A percentile compares a stretch with the other conserved stretches of the same genome.
Evolutionary conservation across 2,329 filamentous ascomycete species (phyloP).

Genomic region (Clathrospora elynae): DNA sequence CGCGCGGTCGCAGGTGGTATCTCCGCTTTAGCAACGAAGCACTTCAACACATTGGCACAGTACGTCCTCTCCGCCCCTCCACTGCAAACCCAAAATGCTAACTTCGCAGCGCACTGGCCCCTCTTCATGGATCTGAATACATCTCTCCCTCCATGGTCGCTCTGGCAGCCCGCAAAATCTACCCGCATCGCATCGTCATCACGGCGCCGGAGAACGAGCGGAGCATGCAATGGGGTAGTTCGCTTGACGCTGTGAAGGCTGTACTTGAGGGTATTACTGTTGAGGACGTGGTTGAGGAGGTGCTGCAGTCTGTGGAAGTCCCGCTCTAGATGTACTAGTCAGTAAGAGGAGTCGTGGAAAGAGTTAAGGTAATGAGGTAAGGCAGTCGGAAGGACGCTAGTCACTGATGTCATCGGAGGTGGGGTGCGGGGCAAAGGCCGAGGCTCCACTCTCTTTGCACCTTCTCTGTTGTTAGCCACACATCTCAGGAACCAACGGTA

Average conservation of each 20-base stretch:
- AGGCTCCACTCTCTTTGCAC: constrained; percentile 16
- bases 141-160: constrained; percentile 82
- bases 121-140: constrained; percentile 79
- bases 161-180: constrained; percentile 84
- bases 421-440: too few relatives aligned
- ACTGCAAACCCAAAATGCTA: constrained; percentile 24
- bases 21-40: constrained; percentile 75
- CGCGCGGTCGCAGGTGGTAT: constrained; percentile 81
- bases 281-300: constrained; percentile 63
- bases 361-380: constrained; percentile 2
- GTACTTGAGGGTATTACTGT: constrained; percentile 65
- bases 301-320: constrained; percentile 61
- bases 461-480: constrained; percentile 4
- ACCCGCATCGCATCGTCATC: constrained; percentile 79
- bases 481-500: constrained; percentile 5
- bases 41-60: constrained; percentile 72
- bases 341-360: constrained; percentile 1
- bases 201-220: constrained; percentile 73
- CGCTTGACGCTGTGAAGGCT: constrained; percentile 68
- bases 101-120: constrained; percentile 67
- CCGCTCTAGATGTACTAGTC: constrained; percentile 51
- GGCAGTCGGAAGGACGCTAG: constrained; percentile 35
- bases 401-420: constrained; percentile 35
- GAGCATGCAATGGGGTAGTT: constrained; percentile 93
- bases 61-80: constrained; percentile 39